phyloP scores from a whole-genome alignment of 768 basidiomycete species.

The Lactarius hengduanensis region DNA sequence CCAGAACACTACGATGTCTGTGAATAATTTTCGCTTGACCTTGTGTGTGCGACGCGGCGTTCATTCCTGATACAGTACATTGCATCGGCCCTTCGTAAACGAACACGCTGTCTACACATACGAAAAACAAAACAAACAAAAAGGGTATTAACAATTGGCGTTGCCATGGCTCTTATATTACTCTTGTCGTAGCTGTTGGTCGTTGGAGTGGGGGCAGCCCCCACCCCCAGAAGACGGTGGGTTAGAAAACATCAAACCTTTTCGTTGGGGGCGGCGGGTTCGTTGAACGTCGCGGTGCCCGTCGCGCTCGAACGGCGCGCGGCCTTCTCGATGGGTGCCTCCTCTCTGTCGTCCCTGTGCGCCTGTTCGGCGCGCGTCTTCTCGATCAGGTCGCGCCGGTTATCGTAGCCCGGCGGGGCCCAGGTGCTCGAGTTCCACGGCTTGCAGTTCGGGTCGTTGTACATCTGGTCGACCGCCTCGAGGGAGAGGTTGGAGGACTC shows the following conservation, averaged over 20 bases:
- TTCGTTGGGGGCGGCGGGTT: background rate
- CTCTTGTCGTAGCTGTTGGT: background rate
- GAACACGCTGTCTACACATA: too few species aligned
- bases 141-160: background rate
- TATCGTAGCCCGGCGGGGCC: conserved; percentile 56
- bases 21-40: too few species aligned
- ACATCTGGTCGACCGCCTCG: conserved; percentile 67
- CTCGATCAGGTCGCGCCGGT: conserved; percentile 46
- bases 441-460: conserved; percentile 59
- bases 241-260: background rate
- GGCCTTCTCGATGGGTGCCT: background rate
- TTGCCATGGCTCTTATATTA: background rate
- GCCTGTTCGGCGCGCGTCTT: conserved; percentile 44
- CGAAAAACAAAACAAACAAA: background rate
- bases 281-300: background rate
- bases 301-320: conserved; percentile 7
- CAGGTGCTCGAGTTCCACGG: conserved; percentile 64
- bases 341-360: conserved; percentile 27
- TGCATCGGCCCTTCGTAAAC: too few species aligned
- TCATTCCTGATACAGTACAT: too few species aligned
- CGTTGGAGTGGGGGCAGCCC: background rate
- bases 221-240: background rate
- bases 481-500: conserved; percentile 66
- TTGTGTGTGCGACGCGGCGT: too few species aligned
- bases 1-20: too few species aligned